Evolutionary conservation across 2,329 filamentous ascomycete species (phyloP), one percentile per base, ranked within the genome.

Genomic region (Seiridium unicorne): DNA sequence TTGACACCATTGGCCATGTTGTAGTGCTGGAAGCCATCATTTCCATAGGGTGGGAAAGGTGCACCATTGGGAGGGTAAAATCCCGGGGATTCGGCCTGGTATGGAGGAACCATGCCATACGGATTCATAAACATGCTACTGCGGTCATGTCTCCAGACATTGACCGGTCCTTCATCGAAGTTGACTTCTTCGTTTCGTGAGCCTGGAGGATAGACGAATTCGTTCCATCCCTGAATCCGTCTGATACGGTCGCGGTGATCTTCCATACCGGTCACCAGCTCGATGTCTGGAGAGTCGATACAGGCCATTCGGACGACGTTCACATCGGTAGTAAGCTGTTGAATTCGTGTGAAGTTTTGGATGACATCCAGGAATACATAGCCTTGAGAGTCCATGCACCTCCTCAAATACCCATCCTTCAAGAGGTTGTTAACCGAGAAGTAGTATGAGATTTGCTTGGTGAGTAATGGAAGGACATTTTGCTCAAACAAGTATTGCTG

Each of bases 371-470:
- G 78, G 55, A 87, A 88, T 11, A 97, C 93, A 70, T 93, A 98
- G 18, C 95, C 95, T 73, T 98, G 91, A 1, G 90, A 91, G 72
- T 99, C 94, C 95, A 99, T 98, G 68, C 93, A 89, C 69, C 86
- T 88, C 60, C 95, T 89, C 61, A 99, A 82, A 75, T 88, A 98
- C 70, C 91, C 83, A 70, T 99, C 95, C 76, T 97, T 97, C 82
- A 92, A 91, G 55, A 98, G 83, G 72, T 99, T 99, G 70, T 97
- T 91, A 35, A 97, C 85, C 0, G 94, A 98, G 77, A 99, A 97
- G 76, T 99, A 99, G 79, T 97, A 99, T 70, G 97, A 92, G 44
- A 93, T 84, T 70, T 84, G 79, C 64, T 72, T 73, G 58, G 76
- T 72, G 51, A 80, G 72, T 3, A 74, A 66, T 44, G 81, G 58